Evolutionary conservation across 441 rosid genomes (phyloP), one percentile per base, ranked within the genome.

Genomic region (Pelargonium exstipulatum): DNA sequence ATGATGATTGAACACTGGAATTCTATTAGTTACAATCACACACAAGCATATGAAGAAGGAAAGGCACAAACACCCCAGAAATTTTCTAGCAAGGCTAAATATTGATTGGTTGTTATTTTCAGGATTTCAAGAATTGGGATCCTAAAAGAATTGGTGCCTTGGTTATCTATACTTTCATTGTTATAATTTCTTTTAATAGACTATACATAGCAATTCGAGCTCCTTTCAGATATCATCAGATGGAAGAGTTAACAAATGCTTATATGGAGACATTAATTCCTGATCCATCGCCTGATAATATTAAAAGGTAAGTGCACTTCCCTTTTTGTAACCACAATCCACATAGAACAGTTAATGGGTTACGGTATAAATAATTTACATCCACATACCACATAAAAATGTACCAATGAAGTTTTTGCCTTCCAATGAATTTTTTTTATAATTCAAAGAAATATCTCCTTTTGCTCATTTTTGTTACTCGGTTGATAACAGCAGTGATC

Each of bases 211-310:
- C 88, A 7, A 60, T 90, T 55, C 95, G 87, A 79, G 91, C 91
- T 74, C 93, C 96, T 1, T 74, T 68, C 66, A 72, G 84, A 60
- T 83, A 82, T 67, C 85, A 83, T 29, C 90, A 86, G 73, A 86
- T 79, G 79, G 88, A 77, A 76, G 88, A 87, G 75, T 74, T 91
- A 76, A 81, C 93, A 0, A 96, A 94, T 83, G 95, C 95, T 78
- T 94, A 81, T 81, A 91, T 94, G 98, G 98, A 94, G 79, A 86
- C 98, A 45, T 83, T 94, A 86, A 83, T 94, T 80, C 97, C 98
- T 9, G 98, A 94, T 73, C 96, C 96, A 42, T 85, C 98, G 73
- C 90, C 94, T 43, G 55, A 43, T 66, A 91, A 94, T 82, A 64
- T 94, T 67, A 84, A 81, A 79, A 91, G 80, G 98, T 86, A 83